phyloP scores from a whole-genome alignment of 2,329 filamentous ascomycete species.

The Paraphoma sp. region DNA sequence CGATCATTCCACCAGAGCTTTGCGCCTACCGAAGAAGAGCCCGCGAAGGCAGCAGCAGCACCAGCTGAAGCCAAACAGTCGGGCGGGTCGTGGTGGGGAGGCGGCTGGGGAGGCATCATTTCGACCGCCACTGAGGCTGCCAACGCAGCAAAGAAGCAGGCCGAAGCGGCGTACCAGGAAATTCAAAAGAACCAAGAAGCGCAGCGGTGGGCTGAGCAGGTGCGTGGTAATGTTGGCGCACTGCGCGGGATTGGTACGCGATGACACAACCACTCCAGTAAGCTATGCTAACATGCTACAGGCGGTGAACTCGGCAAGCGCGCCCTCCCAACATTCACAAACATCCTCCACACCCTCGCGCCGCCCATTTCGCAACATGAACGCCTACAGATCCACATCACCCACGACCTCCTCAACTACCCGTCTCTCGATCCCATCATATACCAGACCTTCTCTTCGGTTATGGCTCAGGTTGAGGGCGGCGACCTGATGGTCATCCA shows the following conservation, averaged over 20 bases:
- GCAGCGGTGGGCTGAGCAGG: slow-evolving; percentile 93
- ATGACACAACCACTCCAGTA: neutral
- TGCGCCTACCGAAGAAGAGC: slow-evolving; percentile 64
- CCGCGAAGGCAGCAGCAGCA: slow-evolving; percentile 57
- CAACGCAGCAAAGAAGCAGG: slow-evolving; percentile 85
- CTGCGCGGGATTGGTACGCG: slow-evolving; percentile 74
- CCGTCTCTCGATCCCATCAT: slow-evolving; percentile 93
- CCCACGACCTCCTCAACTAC: slow-evolving; percentile 93
- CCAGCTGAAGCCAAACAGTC: slow-evolving; percentile 55
- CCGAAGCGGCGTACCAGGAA: slow-evolving; percentile 90
- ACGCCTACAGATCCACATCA: slow-evolving; percentile 94
- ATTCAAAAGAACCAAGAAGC: slow-evolving; percentile 97
- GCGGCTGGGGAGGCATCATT: slow-evolving; percentile 78
- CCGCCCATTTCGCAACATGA: slow-evolving; percentile 97
- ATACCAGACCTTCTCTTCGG: slow-evolving; percentile 87
- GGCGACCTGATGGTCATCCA: slow-evolving; percentile 94
- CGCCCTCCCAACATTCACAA: slow-evolving; percentile 92
- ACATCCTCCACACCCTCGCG: slow-evolving; percentile 91
- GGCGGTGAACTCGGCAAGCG: slow-evolving; percentile 75
- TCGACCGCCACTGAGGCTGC: slow-evolving; percentile 83
- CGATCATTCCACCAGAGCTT: slow-evolving; percentile 74
- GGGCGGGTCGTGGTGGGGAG: slow-evolving; percentile 66
- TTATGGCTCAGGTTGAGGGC: slow-evolving; percentile 99
- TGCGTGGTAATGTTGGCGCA: slow-evolving; percentile 84
- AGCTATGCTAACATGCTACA: slow-evolving; percentile 48